These are phyloP conservation scores for Candida glucosophila DNA, from an alignment of 1,139 yeast genomes.

Conservation along the genomic window DNA sequence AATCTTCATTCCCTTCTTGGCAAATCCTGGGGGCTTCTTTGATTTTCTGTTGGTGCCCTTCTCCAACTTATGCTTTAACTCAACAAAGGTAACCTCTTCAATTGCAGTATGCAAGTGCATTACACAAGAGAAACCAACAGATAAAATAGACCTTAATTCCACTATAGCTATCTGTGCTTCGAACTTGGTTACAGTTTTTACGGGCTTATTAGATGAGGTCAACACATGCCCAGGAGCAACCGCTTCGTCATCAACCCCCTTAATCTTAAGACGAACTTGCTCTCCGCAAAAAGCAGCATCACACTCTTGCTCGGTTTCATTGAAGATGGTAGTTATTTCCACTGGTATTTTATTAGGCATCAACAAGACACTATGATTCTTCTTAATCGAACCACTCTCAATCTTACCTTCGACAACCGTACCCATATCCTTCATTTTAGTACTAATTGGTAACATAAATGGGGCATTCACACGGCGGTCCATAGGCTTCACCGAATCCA, in stretches of 20 bases:
- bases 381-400: constrained; percentile 88
- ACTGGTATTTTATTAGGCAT: constrained; percentile 88
- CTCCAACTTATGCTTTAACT: constrained; percentile 85
- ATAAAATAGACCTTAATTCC: constrained; percentile 85
- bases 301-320: constrained; percentile 94
- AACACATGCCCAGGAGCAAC: constrained; percentile 85
- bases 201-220: constrained; percentile 80
- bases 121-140: constrained; percentile 95
- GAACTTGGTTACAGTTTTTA: constrained; percentile 80
- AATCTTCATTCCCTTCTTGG: constrained; percentile 97
- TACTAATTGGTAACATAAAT: constrained; percentile 91
- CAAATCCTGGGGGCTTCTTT: constrained; percentile 96
- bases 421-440: constrained; percentile 95
- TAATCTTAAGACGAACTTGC: constrained; percentile 86
- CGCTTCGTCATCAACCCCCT: constrained; percentile 97
- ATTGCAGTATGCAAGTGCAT: constrained; percentile 99
- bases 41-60: constrained; percentile 95
- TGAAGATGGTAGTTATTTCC: constrained; percentile 80
- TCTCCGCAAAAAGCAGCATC: constrained; percentile 91
- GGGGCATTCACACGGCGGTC: constrained; percentile 90
- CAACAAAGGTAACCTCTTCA: constrained; percentile 81
- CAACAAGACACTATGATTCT: constrained; percentile 63
- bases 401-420: constrained; percentile 96
- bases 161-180: constrained; percentile 97
- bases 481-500: constrained; percentile 74